Base-by-base conservation (phyloP, 208 protist genomes). In the Wallacemonas sp. region DNA sequence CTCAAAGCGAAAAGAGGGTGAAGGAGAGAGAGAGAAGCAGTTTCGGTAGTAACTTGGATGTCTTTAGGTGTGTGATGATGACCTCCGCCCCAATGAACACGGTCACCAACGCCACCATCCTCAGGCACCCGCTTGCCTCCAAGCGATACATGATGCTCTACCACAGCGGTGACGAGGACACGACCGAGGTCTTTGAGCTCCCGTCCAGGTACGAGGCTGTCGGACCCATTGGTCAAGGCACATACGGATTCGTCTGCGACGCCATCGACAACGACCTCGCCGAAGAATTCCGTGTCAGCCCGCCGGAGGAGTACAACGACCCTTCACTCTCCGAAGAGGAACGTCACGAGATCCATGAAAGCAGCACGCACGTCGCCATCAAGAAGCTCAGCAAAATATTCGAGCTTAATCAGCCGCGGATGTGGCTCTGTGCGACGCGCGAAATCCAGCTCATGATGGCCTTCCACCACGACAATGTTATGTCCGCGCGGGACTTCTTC, bases 381-480 rank as follows among this genome's bases (percentile, higher is more conserved):
- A 94, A 94, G 70, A 94, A 94, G 62, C 68, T 91, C 24, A 60
- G 62, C 10, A 66, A 87, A 13, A 71, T 94, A 15, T 94, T 94
- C 54, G 83, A 91, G 59, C 45, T 77, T 58, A 88, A 87, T 58
- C 78, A 89, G 53, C 80, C 89, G 5, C 85, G 89, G 58, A 83
- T 91, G 85, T 94, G 89, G 85, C 76, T 94, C 48, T 92, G 89
- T 45, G 89, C 85, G 17, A 80, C 83, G 8, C 85, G 89, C 2
- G 85, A 94, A 59, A 87, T 92, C 50, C 85, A 92, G 60, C 74
- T 94, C 34, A 92, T 94, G 82, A 89, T 87, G 76, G 55, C 78
- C 22, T 92, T 94, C 42, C 62, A 86, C 34, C 89, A 94, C 66
- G 78, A 79, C 46, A 94, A 94, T 60, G 83, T 94, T 32, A 90